phyloP scores from a whole-genome alignment of 768 basidiomycete species.

The Termitomyces sp. region DNA sequence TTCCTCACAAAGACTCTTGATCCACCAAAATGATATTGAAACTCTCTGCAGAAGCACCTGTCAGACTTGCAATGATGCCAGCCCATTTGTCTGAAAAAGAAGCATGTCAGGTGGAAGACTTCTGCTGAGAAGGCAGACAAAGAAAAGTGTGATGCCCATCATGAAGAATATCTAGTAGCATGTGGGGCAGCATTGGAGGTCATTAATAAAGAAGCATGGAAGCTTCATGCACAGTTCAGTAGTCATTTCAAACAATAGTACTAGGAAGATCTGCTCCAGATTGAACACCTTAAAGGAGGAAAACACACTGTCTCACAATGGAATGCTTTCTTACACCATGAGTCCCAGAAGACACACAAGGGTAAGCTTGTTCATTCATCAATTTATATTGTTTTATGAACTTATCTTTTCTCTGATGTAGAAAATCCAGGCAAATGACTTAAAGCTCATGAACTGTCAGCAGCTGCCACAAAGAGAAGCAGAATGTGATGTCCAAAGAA shows the following conservation, averaged over 20 bases:
- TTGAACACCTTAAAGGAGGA: background rate
- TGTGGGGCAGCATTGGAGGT: background rate
- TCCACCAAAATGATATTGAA: background rate
- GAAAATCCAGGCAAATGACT: too few relatives aligned
- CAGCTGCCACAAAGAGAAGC: background rate
- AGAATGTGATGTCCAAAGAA: background rate
- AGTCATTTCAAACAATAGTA: background rate
- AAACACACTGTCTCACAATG: background rate
- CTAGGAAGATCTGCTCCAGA: background rate
- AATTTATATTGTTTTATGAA: too few relatives aligned
- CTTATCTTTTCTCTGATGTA: too few relatives aligned
- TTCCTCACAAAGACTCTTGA: background rate
- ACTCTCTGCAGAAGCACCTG: background rate
- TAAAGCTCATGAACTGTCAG: background rate
- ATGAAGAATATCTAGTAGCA: background rate
- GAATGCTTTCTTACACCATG: background rate
- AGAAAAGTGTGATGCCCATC: background rate
- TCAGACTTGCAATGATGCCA: fast-evolving
- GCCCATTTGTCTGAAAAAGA: background rate
- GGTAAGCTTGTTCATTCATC: background rate
- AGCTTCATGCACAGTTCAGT: background rate
- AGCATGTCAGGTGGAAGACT: background rate
- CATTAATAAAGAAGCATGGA: background rate
- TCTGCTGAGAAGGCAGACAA: background rate
- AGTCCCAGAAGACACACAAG: background rate